These are phyloP conservation scores for Talaromyces borbonicus DNA, from an alignment of 495 filamentous ascomycete genomes.

Conservation along the genomic window DNA sequence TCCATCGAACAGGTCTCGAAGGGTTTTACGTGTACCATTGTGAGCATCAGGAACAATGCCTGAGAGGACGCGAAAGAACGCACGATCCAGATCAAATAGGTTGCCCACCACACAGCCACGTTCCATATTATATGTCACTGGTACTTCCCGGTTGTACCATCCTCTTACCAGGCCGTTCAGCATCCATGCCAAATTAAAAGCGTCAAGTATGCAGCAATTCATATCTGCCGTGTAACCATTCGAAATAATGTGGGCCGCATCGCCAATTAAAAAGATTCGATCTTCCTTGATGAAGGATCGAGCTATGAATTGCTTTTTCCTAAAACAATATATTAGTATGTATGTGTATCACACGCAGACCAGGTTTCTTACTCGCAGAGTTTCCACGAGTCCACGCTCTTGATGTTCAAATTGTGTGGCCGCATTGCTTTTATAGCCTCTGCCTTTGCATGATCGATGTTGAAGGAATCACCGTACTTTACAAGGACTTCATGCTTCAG, in stretches of 20 bases:
- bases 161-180: slow-evolving; percentile 29
- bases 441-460: background rate
- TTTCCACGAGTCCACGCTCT: background rate
- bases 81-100: background rate
- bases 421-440: background rate
- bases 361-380: background rate
- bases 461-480: background rate
- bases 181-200: slow-evolving; percentile 52
- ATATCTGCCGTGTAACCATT: slow-evolving; percentile 50
- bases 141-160: slow-evolving; percentile 19
- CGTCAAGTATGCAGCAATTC: slow-evolving; percentile 52
- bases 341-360: background rate
- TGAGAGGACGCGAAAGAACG: background rate
- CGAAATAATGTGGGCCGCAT: slow-evolving; percentile 49
- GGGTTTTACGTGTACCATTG: background rate
- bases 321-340: slow-evolving; percentile 7
- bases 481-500: background rate
- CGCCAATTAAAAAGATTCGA: slow-evolving; percentile 42
- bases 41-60: background rate
- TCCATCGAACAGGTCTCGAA: background rate
- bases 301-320: slow-evolving; percentile 23
- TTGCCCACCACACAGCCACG: slow-evolving; percentile 8
- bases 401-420: background rate
- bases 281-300: slow-evolving; percentile 13
- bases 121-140: slow-evolving; percentile 32